Percentiles rank a stretch among this genome's conserved stretches.
These are phyloP conservation scores for Suillus subaureus DNA, from an alignment of 768 basidiomycete genomes.

Conservation along the genomic window DNA sequence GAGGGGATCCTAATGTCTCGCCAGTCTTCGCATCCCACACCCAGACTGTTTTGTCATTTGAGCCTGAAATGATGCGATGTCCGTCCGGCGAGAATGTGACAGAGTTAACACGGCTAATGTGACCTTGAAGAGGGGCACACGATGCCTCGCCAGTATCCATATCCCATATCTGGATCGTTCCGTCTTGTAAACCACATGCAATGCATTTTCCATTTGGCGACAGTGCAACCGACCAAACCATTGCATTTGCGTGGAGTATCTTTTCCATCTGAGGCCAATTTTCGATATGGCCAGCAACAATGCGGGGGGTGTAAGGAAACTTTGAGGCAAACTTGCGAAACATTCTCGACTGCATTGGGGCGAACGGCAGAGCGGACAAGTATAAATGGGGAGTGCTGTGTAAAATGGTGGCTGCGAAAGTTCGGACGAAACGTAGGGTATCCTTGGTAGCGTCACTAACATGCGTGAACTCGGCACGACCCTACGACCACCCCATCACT, in stretches of 20 bases:
- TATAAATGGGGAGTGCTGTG: neutral
- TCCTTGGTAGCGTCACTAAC: neutral
- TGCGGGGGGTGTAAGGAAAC: neutral
- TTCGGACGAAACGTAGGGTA: neutral
- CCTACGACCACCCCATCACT: neutral
- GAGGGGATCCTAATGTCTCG: neutral
- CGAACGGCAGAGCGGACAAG: neutral
- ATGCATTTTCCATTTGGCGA: neutral
- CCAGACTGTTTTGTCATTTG: neutral
- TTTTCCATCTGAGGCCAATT: no score
- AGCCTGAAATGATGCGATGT: neutral
- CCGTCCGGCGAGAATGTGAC: neutral
- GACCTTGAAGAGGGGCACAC: neutral
- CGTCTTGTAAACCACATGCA: neutral
- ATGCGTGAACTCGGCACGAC: neutral
- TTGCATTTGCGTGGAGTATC: no score
- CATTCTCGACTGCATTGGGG: neutral
- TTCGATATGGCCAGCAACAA: neutral
- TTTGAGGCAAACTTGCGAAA: neutral
- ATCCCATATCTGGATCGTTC: neutral
- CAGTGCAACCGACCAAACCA: neutral
- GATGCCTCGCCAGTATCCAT: neutral
- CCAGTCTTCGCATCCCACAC: neutral
- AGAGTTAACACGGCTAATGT: fast-evolving
- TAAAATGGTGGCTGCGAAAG: neutral